Percentiles rank a stretch among this genome's conserved stretches.
These are phyloP conservation scores for Blumeria graminis DNA, from an alignment of 2,329 filamentous ascomycete species.

Conservation along the genomic window DNA sequence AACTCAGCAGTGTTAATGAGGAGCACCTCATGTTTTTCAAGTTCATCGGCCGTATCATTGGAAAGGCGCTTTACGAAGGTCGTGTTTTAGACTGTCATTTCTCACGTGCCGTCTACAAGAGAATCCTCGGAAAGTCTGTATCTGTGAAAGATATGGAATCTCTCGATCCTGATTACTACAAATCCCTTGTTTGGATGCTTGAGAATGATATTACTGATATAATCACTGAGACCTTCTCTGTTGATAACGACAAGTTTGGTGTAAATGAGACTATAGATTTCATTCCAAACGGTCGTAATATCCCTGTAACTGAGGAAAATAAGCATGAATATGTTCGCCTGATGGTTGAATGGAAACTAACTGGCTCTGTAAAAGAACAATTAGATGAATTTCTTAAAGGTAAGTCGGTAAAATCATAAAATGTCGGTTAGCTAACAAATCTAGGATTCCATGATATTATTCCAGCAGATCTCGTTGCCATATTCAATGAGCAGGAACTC, in stretches of 20 bases:
- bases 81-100: constrained; percentile 96
- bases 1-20: constrained; percentile 75
- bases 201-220: constrained; percentile 97
- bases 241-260: constrained; percentile 85
- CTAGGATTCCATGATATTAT: constrained; percentile 94
- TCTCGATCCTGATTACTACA: constrained; percentile 95
- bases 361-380: constrained; percentile 80
- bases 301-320: constrained; percentile 89
- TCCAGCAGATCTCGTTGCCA: constrained; percentile 74
- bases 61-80: constrained; percentile 90
- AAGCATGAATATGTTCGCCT: constrained; percentile 93
- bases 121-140: constrained; percentile 80
- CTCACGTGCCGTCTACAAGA: constrained; percentile 94
- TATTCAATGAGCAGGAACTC: constrained; percentile 96
- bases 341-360: constrained; percentile 81
- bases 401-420: constrained; percentile 17
- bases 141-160: constrained; percentile 99
- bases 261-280: constrained; percentile 73
- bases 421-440: constrained; percentile 13
- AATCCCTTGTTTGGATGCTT: constrained; percentile 93
- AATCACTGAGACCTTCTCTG: constrained; percentile 85
- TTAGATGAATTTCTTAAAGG: constrained; percentile 79
- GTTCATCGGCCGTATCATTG: constrained; percentile 95
- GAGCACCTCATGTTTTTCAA: constrained; percentile 98
- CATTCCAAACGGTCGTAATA: constrained; percentile 66